phyloP scores from a whole-genome alignment of 768 basidiomycete species.

The Gloeopeniophorella convolvens region DNA sequence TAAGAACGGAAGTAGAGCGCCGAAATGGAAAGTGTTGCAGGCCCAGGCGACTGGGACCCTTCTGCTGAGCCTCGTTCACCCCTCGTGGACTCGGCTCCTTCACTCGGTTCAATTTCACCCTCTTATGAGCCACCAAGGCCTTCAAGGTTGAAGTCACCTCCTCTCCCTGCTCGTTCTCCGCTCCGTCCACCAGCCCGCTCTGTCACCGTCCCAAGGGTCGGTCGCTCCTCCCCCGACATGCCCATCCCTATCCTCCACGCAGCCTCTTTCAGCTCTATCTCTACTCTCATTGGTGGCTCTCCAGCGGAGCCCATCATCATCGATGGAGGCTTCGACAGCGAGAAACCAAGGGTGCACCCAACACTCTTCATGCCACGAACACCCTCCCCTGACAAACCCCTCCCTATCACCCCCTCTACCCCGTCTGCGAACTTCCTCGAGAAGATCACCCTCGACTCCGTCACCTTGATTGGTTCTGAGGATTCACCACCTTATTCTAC shows the following conservation, averaged over 20 bases:
- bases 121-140: slow-evolving; percentile 19
- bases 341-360: slow-evolving; percentile 10
- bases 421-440: slow-evolving; percentile 16
- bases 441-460: slow-evolving; percentile 15
- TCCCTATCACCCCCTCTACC: slow-evolving; percentile 26
- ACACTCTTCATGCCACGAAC: slow-evolving; percentile 17
- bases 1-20: slow-evolving; percentile 10
- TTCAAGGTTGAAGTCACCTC: slow-evolving; percentile 21
- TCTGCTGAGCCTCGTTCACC: slow-evolving; percentile 28
- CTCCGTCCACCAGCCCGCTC: slow-evolving; percentile 24
- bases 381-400: slow-evolving; percentile 29
- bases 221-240: slow-evolving; percentile 19
- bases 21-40: neutral
- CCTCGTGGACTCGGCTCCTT: slow-evolving; percentile 27
- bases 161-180: slow-evolving; percentile 28
- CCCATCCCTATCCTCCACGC: slow-evolving; percentile 22
- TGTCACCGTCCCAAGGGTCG: slow-evolving; percentile 9
- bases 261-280: slow-evolving; percentile 26
- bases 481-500: slow-evolving; percentile 16
- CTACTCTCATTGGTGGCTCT: slow-evolving; percentile 18
- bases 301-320: neutral
- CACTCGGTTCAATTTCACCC: slow-evolving; percentile 17
- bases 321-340: slow-evolving; percentile 20
- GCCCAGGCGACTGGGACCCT: slow-evolving; percentile 7
- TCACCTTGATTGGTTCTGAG: neutral